Evolutionary conservation across 352 stramenopile genomes (phyloP), one percentile per base, ranked within the genome.

Genomic region (Globisporangium okanoganense): DNA sequence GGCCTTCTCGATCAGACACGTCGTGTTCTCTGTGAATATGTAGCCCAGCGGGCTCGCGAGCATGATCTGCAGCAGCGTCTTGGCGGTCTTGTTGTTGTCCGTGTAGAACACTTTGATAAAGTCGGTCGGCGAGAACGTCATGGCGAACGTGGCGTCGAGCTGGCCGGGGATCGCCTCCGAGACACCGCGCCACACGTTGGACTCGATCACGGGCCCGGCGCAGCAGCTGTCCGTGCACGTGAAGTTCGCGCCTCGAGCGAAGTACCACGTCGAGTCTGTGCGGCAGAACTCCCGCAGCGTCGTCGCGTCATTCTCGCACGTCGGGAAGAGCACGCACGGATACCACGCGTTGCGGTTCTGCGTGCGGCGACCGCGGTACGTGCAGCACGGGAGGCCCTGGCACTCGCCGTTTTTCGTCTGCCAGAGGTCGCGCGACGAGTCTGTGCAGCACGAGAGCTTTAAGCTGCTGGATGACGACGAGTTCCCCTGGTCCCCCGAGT

Each of bases 281-380:
- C 74, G 72, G 62, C 82, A 93, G 40, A 92, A 91, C 24, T 68
- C 50, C 18, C 53, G 59, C 51, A 82, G 70, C 53, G 88, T 90
- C 58, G 73, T 82, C 1, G 65, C 67, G 70, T 93, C 78, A 43
- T 80, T 80, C 53, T 83, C 70, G 58, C 86, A 95, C 41, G 79
- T 83, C 29, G 85, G 78, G 70, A 93, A 95, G 4, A 83, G 66
- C 56, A 93, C 58, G 55, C 86, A 95, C 61, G 86, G 86, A 62
- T 88, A 93, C 86, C 86, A 95, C 36, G 80, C 73, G 51, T 87
- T 73, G 41, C 78, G 75, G 45, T 87, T 85, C 67, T 90, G 82
- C n/a, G 81, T 67, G 33, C 79, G 79, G 8, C 80, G 69, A 9
- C 79, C 78, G 33, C 35, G 79, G 59, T 89, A 92, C 24, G 69